Conservation (phyloP, 1,284 basidiomycete species). For the Psilocybe mexicana region DNA sequence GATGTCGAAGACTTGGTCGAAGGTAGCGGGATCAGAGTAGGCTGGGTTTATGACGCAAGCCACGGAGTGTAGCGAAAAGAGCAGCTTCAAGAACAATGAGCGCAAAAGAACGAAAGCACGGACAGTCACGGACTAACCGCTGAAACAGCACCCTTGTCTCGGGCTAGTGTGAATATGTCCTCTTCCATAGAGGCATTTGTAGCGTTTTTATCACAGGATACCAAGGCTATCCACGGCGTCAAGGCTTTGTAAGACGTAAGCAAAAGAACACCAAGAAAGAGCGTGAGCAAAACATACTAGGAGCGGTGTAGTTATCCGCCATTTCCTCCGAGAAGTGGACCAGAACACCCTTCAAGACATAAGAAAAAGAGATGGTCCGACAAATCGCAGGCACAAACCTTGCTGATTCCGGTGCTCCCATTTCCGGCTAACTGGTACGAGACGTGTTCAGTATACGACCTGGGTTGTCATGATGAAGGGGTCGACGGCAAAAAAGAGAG, state of each 20-base stretch:
- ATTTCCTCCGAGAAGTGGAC: constrained; percentile 76
- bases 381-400: constrained; percentile 37
- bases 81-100: constrained; percentile 45
- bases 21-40: constrained; percentile 65
- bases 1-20: constrained; percentile 78
- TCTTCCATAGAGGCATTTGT: constrained; percentile 55
- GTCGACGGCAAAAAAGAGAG: constrained; percentile 1
- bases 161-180: constrained; percentile 82
- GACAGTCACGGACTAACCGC: constrained; percentile 36
- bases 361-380: neutral
- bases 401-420: constrained; percentile 48
- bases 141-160: constrained; percentile 75
- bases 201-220: constrained; percentile 78
- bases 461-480: constrained; percentile 24
- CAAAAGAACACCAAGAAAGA: neutral
- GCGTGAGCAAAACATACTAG: constrained; percentile 28
- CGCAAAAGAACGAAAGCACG: neutral
- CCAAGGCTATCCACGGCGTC: constrained; percentile 88
- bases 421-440: constrained; percentile 59
- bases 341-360: constrained; percentile 58
- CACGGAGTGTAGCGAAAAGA: constrained; percentile 73
- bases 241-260: constrained; percentile 42
- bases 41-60: constrained; percentile 76
- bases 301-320: constrained; percentile 39
- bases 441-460: constrained; percentile 54